These are phyloP conservation scores for Claviceps purpurea DNA, from an alignment of 2,329 filamentous ascomycete genomes.

Conservation along the genomic window DNA sequence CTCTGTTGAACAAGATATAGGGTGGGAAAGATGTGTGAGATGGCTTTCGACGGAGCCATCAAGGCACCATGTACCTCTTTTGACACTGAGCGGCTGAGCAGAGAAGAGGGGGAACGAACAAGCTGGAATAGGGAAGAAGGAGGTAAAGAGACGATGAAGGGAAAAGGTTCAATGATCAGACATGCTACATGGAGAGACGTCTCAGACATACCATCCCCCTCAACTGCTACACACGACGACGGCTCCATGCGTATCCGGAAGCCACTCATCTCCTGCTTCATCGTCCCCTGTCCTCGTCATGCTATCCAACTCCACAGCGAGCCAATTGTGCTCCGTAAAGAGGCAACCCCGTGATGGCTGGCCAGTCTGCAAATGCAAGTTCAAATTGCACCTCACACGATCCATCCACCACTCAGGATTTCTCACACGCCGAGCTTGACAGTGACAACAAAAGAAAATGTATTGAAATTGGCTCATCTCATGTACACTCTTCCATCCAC, in stretches of 20 bases:
- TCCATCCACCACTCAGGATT: too few relatives aligned
- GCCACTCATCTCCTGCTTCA: constrained; percentile 22
- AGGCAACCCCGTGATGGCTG: too few relatives aligned
- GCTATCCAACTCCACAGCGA: background rate
- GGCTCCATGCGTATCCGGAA: constrained; percentile 1
- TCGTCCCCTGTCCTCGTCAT: constrained; percentile 1
- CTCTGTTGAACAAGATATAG: background rate
- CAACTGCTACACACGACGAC: constrained; percentile 52
- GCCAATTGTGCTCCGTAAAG: too few relatives aligned
- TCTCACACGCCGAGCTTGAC: background rate
- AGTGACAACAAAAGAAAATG: constrained; percentile 10
- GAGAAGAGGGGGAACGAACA: too few relatives aligned
- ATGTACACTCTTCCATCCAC: constrained; percentile 35
- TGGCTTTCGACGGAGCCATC: too few relatives aligned
- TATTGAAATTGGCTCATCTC: constrained; percentile 32
- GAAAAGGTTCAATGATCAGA: too few relatives aligned
- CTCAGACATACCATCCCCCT: constrained; percentile 55
- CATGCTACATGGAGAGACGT: constrained; percentile 31
- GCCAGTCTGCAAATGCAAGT: too few relatives aligned
- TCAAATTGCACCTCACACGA: background rate
- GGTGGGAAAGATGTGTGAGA: background rate
- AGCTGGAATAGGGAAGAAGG: too few relatives aligned
- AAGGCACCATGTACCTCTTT: too few relatives aligned
- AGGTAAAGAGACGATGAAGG: too few relatives aligned
- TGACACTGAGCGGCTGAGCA: too few relatives aligned